Conservation (phyloP, 129 eudicot genomes). For the Calendula officinalis region DNA sequence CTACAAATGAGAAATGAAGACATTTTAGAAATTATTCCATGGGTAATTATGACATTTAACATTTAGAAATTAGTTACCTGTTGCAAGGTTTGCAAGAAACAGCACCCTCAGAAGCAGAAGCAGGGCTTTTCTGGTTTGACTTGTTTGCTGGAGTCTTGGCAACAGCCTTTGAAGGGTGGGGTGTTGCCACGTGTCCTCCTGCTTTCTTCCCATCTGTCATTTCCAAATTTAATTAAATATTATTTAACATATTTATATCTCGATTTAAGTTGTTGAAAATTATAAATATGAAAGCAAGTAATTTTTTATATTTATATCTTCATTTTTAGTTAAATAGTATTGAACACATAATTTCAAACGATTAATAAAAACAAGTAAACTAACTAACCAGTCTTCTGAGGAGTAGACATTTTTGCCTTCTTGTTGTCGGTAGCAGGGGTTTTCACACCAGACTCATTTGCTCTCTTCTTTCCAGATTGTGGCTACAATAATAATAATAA, state of each 20-base stretch:
- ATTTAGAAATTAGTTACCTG: slow-evolving; percentile 27
- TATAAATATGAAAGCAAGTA: no score
- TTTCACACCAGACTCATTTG: slow-evolving; percentile 50
- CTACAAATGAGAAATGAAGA: no score
- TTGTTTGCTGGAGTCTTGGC: slow-evolving; percentile 55
- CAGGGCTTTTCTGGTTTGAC: slow-evolving; percentile 59
- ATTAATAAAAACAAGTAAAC: neutral
- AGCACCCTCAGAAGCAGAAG: slow-evolving; percentile 53
- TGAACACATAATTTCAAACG: no score
- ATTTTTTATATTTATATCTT: no score
- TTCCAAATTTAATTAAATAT: no score
- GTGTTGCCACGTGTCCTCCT: slow-evolving; percentile 67
- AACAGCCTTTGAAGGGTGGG: slow-evolving; percentile 64
- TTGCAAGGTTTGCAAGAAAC: slow-evolving; percentile 59
- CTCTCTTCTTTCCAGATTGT: slow-evolving; percentile 71
- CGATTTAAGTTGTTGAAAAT: no score
- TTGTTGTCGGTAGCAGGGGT: slow-evolving; percentile 50
- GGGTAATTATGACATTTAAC: no score
- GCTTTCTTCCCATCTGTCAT: slow-evolving; percentile 62
- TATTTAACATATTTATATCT: no score
- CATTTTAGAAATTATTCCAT: no score
- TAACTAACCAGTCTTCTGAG: slow-evolving; percentile 61
- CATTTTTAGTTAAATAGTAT: no score
- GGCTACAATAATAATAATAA: slow-evolving; percentile 26
- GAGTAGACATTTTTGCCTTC: slow-evolving; percentile 78